A percentile compares a stretch with the other conserved stretches of the same genome.
Conservation (phyloP, 257 asterid genomes). For the Solanum dulcamara region DNA sequence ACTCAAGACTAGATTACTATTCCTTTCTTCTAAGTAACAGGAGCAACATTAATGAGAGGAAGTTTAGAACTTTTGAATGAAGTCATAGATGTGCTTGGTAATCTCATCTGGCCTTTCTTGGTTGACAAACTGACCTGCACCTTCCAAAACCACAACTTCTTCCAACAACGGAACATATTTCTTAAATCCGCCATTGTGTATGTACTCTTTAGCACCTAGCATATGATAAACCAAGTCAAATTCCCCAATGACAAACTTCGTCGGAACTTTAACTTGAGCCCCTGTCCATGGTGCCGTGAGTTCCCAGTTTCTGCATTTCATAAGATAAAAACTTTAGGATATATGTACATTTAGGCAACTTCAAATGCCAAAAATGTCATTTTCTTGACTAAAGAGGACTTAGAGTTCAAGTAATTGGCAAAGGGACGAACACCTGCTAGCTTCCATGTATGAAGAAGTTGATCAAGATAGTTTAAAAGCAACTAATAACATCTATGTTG, state of each 20-base stretch:
- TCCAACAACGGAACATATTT: slow-evolving; percentile 10
- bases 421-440: not conserved
- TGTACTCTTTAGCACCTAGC: slow-evolving; percentile 6
- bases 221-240: slow-evolving; percentile 8
- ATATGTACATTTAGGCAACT: not conserved
- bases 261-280: slow-evolving; percentile 11
- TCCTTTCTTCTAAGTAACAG: too few relatives aligned
- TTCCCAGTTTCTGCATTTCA: slow-evolving; percentile 11
- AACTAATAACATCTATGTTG: not conserved
- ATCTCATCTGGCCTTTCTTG: slow-evolving; percentile 6
- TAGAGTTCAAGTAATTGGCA: not conserved
- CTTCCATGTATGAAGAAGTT: not conserved
- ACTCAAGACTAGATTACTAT: too few relatives aligned
- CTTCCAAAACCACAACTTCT: slow-evolving; percentile 2
- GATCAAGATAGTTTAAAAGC: not conserved
- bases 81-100: slow-evolving; percentile 3
- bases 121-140: slow-evolving; percentile 8
- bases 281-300: slow-evolving; percentile 15
- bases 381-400: not conserved
- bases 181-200: slow-evolving; percentile 10
- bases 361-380: not conserved
- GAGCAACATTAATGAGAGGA: not conserved
- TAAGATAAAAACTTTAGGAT: not conserved
- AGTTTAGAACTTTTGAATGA: slow-evolving; percentile 1
- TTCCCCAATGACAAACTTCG: slow-evolving; percentile 9